Evolutionary conservation across 768 basidiomycete genomes (phyloP).

Genomic region (Calocybe gangraenosa): DNA sequence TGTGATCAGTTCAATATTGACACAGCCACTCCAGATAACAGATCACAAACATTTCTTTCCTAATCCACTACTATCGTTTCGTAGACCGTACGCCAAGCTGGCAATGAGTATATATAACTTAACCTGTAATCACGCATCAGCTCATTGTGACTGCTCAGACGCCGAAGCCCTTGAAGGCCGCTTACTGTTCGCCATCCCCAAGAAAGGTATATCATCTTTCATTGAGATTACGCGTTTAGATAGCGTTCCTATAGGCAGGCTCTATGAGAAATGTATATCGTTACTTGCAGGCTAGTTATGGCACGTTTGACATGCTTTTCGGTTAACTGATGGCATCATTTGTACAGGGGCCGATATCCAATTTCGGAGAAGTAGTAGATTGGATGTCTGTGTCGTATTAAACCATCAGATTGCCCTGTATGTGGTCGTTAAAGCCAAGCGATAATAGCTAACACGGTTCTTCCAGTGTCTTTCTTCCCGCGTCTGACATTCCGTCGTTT

Average conservation of each 20-base stretch:
- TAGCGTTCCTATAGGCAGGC: slow-evolving; percentile 30
- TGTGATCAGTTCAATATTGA: too few relatives aligned
- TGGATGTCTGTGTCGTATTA: slow-evolving; percentile 90
- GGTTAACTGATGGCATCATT: slow-evolving; percentile 6
- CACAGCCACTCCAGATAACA: too few relatives aligned
- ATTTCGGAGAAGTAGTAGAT: slow-evolving; percentile 79
- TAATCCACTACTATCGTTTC: too few relatives aligned
- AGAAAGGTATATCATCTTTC: slow-evolving; percentile 68
- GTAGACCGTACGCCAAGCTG: too few relatives aligned
- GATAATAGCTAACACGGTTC: too few relatives aligned
- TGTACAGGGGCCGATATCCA: slow-evolving; percentile 87
- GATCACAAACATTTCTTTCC: too few relatives aligned
- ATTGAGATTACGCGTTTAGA: neutral
- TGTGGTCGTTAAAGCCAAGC: slow-evolving; percentile 18
- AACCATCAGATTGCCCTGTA: slow-evolving; percentile 95
- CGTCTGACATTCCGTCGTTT: slow-evolving; percentile 95
- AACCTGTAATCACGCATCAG: too few relatives aligned
- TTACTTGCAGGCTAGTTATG: slow-evolving; percentile 75
- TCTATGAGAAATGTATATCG: slow-evolving; percentile 87
- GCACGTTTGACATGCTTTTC: neutral
- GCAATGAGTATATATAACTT: slow-evolving; percentile 13
- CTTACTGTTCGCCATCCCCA: slow-evolving; percentile 92
- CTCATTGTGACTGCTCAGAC: slow-evolving; percentile 33
- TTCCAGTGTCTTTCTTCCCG: slow-evolving; percentile 89
- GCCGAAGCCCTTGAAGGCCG: slow-evolving; percentile 80